Conservation (phyloP, 768 basidiomycete genomes). For the Termitomyces bulborhizus region DNA sequence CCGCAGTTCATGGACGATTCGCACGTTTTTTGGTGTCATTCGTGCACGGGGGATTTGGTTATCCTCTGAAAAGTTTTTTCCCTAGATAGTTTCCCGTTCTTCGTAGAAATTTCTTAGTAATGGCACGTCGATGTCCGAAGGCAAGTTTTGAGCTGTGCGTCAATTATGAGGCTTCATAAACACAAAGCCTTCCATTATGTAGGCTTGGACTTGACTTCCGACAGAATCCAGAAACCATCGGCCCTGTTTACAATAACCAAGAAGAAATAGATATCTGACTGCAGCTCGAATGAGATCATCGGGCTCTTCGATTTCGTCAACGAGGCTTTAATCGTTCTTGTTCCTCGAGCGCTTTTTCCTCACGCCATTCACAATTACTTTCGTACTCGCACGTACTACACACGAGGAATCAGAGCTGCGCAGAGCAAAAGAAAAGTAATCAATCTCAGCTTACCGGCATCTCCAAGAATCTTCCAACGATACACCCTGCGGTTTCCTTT, state of each 20-base stretch:
- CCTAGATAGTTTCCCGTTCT: background rate
- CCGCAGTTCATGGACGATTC: conserved; percentile 84
- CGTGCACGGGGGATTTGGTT: conserved; percentile 77
- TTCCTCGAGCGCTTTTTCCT: conserved; percentile 39
- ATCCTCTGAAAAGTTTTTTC: conserved; percentile 39
- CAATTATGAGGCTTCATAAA: background rate
- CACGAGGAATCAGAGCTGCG: background rate
- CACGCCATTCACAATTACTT: conserved; percentile 78
- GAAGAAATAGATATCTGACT: no score
- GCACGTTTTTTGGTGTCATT: conserved; percentile 86
- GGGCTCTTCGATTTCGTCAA: background rate
- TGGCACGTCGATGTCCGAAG: no score
- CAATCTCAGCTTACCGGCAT: conserved; percentile 52
- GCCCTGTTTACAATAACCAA: no score
- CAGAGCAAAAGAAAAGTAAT: background rate
- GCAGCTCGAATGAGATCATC: background rate
- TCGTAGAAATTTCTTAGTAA: background rate
- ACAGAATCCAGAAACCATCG: background rate
- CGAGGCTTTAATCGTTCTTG: conserved; percentile 1
- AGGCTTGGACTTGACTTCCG: background rate
- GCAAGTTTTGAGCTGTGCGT: background rate
- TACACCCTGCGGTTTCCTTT: conserved; percentile 67
- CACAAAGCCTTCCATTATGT: background rate
- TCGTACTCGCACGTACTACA: conserved; percentile 67
- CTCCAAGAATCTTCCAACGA: conserved; percentile 48